These are phyloP conservation scores for Microbotryomycetes sp. DNA, from an alignment of 1,284 basidiomycete genomes.

Conservation along the genomic window DNA sequence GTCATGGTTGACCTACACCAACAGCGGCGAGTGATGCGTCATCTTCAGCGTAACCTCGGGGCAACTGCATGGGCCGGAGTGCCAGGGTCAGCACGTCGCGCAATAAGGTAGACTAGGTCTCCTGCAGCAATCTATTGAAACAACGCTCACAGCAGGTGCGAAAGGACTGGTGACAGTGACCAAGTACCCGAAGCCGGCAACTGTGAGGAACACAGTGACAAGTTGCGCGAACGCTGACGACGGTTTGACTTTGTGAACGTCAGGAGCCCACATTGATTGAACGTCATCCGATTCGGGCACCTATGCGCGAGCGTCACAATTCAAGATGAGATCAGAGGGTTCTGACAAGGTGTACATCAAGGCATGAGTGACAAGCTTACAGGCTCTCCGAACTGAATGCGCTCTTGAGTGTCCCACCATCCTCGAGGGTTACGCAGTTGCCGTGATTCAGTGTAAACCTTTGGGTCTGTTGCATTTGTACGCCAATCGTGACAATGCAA, in stretches of 20 bases:
- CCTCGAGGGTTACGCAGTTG: slow-evolving; percentile 28
- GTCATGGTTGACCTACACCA: not conserved
- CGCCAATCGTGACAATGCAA: no score
- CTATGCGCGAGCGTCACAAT: slow-evolving; percentile 10
- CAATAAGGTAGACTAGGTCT: slow-evolving; percentile 2
- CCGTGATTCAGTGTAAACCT: slow-evolving; percentile 19
- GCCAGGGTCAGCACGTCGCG: not conserved
- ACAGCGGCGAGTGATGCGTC: not conserved
- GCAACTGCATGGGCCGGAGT: not conserved
- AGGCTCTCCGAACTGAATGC: slow-evolving; percentile 36
- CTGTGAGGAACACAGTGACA: slow-evolving; percentile 22
- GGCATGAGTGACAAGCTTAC: slow-evolving; percentile 15
- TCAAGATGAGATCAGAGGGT: not conserved
- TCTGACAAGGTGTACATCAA: no score
- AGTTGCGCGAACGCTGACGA: slow-evolving; percentile 34
- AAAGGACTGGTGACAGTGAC: slow-evolving; percentile 26
- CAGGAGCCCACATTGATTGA: slow-evolving; percentile 38
- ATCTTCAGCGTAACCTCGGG: not conserved
- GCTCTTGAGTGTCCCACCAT: slow-evolving; percentile 38
- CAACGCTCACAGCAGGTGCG: slow-evolving; percentile 32
- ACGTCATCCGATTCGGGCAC: slow-evolving; percentile 38
- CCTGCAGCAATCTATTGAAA: no score
- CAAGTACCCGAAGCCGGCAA: slow-evolving; percentile 29
- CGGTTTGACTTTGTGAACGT: slow-evolving; percentile 36
- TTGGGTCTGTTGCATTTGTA: no score